Evolutionary conservation across 805 yeast species (phyloP).

Genomic region (Candida pseudoglaebosa): DNA sequence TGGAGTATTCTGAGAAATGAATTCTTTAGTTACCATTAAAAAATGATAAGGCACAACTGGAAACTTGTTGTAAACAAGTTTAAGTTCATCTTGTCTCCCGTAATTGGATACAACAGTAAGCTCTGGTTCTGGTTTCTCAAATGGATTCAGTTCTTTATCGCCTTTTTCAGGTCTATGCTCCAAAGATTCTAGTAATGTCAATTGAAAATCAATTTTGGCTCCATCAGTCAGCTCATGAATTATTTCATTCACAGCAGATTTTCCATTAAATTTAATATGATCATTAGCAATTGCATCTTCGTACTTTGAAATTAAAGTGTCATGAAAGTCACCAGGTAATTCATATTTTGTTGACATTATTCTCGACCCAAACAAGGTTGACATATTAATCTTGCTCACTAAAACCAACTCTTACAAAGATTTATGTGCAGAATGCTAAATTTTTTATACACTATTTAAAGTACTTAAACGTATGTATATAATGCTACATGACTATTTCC

Average conservation of each 20-base stretch:
- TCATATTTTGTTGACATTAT: constrained; percentile 14
- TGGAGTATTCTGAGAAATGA: constrained; percentile 68
- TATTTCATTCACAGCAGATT: constrained; percentile 32
- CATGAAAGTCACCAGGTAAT: constrained; percentile 37
- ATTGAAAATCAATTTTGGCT: constrained; percentile 19
- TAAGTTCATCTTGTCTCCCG: constrained; percentile 47
- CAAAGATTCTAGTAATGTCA: constrained; percentile 31
- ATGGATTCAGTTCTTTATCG: constrained; percentile 57
- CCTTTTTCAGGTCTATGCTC: constrained; percentile 39
- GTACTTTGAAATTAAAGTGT: constrained; percentile 37
- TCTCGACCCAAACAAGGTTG: not conserved
- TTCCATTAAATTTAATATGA: constrained; percentile 49
- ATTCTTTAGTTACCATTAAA: constrained; percentile 71
- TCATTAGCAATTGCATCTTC: constrained; percentile 45
- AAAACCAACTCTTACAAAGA: not conserved
- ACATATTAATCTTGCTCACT: not conserved
- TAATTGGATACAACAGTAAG: constrained; percentile 56
- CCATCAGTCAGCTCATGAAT: constrained; percentile 18
- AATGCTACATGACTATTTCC: not conserved
- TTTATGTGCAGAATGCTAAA: not conserved
- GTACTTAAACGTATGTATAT: not conserved
- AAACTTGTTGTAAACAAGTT: constrained; percentile 77
- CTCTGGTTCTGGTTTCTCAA: constrained; percentile 73
- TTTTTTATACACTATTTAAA: no score
- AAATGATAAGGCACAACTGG: constrained; percentile 81